phyloP scores from a whole-genome alignment of 495 filamentous ascomycete species.

The Cryomyces minteri region DNA sequence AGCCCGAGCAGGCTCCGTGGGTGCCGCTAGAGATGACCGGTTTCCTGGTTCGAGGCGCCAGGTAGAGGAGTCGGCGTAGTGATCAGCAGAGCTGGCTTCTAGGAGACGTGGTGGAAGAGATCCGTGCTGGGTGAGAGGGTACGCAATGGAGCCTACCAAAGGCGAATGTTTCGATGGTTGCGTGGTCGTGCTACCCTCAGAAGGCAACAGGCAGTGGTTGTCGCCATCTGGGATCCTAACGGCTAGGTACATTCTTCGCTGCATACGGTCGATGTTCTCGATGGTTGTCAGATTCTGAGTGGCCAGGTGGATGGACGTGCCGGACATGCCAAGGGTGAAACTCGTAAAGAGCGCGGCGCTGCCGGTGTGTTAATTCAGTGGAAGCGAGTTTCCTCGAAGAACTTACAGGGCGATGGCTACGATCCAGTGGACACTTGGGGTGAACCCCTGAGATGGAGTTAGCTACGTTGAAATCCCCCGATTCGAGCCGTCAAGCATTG shows the following conservation, averaged over 20 bases:
- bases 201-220: background rate
- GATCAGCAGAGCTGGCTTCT: too few relatives aligned
- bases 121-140: too few relatives aligned
- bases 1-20: too few relatives aligned
- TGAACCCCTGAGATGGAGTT: constrained; percentile 4
- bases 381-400: background rate
- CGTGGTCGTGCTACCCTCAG: background rate
- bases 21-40: too few relatives aligned
- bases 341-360: constrained; percentile 51
- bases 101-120: too few relatives aligned
- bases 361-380: constrained; percentile 1
- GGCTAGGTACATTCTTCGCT: background rate
- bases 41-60: too few relatives aligned
- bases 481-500: background rate
- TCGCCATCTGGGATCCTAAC: background rate
- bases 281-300: constrained; percentile 3
- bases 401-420: constrained; percentile 37
- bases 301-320: constrained; percentile 46
- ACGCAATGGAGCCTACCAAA: too few relatives aligned
- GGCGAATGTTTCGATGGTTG: too few relatives aligned
- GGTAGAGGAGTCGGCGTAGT: too few relatives aligned
- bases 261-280: constrained; percentile 1
- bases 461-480: background rate
- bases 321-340: constrained; percentile 57
- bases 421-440: constrained; percentile 29